Evolutionary conservation across 768 basidiomycete species (phyloP).

Genomic region (Suillus decipiens): DNA sequence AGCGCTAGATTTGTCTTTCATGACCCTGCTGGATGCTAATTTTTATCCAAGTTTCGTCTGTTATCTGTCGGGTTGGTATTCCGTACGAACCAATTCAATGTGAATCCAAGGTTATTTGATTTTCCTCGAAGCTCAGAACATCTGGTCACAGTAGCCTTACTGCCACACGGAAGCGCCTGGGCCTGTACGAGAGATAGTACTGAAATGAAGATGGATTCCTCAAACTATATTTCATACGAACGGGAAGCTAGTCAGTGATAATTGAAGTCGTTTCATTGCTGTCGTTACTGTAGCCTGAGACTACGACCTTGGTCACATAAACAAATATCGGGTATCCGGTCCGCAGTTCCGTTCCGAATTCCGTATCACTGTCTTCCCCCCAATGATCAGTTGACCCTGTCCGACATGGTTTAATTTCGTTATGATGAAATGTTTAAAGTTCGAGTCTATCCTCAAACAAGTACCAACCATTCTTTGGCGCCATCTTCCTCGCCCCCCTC

Average conservation of each 20-base stretch:
- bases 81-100: constrained; percentile 69
- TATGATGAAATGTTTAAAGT: not conserved
- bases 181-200: constrained; percentile 66
- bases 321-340: not conserved
- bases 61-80: constrained; percentile 71
- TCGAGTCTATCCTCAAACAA: not conserved
- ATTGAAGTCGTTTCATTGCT: not conserved
- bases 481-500: not conserved
- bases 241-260: not conserved
- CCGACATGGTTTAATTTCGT: not conserved
- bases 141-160: constrained; percentile 39
- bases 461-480: not conserved
- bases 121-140: constrained; percentile 61
- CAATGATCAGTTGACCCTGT: not conserved
- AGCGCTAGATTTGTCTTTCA: constrained; percentile 61
- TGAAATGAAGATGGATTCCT: constrained; percentile 67
- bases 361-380: no score
- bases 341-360: not conserved
- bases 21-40: constrained; percentile 7
- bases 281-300: not conserved
- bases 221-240: not conserved
- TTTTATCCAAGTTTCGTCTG: constrained; percentile 52
- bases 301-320: not conserved
- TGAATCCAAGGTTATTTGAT: constrained; percentile 73
- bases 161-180: constrained; percentile 75